Percentiles rank a stretch among this genome's conserved stretches.
Evolutionary conservation across 108 stramenopile genomes (phyloP).

Genomic region (Stephanodiscus triporus): DNA sequence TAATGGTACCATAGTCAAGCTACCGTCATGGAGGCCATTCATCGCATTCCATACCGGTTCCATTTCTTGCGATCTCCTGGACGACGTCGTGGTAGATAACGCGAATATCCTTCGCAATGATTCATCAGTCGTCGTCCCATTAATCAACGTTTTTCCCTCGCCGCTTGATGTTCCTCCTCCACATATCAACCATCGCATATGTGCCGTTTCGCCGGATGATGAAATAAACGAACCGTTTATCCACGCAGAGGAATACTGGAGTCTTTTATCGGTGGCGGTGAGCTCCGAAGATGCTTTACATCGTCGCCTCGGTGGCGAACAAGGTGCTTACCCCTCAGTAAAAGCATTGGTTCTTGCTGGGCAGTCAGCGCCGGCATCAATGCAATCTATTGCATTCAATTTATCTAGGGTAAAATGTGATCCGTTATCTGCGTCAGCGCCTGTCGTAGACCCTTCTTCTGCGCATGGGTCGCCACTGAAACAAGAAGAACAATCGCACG

Average conservation of each 20-base stretch:
- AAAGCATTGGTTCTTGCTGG: constrained; percentile 32
- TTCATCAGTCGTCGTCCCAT: constrained; percentile 27
- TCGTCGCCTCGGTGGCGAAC: constrained; percentile 5
- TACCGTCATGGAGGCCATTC: constrained; percentile 78
- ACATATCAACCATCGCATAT: constrained; percentile 4
- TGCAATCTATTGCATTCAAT: constrained; percentile 25
- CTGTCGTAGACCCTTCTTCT: neutral
- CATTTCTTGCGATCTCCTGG: constrained; percentile 21
- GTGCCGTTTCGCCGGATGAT: neutral
- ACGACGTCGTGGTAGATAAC: constrained; percentile 6
- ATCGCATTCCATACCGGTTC: constrained; percentile 40
- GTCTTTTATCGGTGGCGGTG: constrained; percentile 11
- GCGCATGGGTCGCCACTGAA: constrained; percentile 6
- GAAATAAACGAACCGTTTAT: constrained; percentile 14
- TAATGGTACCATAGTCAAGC: constrained; percentile 68
- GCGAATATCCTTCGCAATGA: neutral
- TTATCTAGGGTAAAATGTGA: constrained; percentile 32
- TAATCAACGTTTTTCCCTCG: constrained; percentile 41
- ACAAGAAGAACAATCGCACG: constrained; percentile 5
- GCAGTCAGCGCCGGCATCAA: constrained; percentile 10
- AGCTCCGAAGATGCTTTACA: constrained; percentile 3
- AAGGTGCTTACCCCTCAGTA: neutral
- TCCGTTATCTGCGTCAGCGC: constrained; percentile 1
- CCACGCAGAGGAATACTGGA: constrained; percentile 35
- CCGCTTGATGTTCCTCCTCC: constrained; percentile 45